Evolutionary conservation across 2,329 filamentous ascomycete genomes (phyloP).

Genomic region (Colletotrichum phormii): DNA sequence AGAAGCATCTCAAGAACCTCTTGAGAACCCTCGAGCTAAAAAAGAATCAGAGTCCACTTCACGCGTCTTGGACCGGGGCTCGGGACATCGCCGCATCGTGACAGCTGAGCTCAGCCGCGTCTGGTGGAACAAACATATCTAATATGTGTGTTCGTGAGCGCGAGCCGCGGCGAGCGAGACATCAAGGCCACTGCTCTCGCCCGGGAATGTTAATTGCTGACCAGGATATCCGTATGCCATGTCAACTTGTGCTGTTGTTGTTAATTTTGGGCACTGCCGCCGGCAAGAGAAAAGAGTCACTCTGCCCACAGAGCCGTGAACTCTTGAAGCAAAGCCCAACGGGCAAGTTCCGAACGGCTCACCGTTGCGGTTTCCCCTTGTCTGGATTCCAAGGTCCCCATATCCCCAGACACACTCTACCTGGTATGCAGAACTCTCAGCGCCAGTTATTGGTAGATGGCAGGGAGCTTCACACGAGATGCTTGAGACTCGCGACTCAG

Average conservation of each 20-base stretch:
- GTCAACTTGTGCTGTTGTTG: no score
- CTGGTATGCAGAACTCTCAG: no score
- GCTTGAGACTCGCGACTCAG: background rate
- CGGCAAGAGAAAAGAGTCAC: background rate
- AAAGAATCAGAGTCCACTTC: slow-evolving; percentile 9
- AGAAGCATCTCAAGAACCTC: background rate
- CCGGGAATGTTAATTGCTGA: background rate
- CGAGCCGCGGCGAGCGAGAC: no score
- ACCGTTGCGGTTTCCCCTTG: no score
- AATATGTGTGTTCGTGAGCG: background rate
- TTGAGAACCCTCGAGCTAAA: background rate
- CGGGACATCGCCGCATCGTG: background rate
- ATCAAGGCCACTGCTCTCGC: background rate
- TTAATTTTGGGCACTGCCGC: background rate
- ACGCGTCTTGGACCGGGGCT: background rate
- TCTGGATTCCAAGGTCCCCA: no score
- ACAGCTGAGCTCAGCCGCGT: background rate
- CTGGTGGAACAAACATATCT: background rate
- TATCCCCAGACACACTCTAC: no score
- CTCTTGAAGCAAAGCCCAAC: background rate
- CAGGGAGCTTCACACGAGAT: background rate
- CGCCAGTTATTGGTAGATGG: no score
- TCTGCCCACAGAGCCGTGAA: background rate
- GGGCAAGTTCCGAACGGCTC: no score
- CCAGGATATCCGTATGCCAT: background rate